Base-by-base conservation (phyloP, 805 yeast species). In the Candida piceae region DNA sequence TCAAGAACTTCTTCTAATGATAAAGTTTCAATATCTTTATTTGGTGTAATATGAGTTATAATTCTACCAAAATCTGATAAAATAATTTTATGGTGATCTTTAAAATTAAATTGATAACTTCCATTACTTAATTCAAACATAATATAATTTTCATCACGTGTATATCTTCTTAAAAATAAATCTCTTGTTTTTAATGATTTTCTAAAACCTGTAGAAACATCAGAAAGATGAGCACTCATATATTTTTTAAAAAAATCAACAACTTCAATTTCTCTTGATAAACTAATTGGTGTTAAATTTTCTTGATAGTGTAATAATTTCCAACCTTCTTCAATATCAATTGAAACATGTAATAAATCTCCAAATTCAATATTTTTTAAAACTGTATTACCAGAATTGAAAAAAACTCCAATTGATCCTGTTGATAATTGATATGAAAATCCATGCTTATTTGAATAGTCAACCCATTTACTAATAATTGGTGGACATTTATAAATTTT, bases 71-170 rank as follows among this genome's bases (percentile, higher is more conserved):
- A 69, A 48, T 80, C 80, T 30, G 89, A 82, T 27, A 90, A 59
- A 41, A 94, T 80, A 38, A 89, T 64, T 63, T 93, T 93, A 62
- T 84, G 89, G 56, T 93, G 98, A 63, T 93, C 97, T 58, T 83
- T 83, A 64, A 93, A 93, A 63, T 93, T 93, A 66, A 89, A 89
- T 61, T 93, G 98, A 61, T 84, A 78, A 29, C 87, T 80, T 16
- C 96, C 96, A 55, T 88, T 86, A 55, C 95, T 85, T 66, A 93
- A 65, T 59, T 87, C 90, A 66, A 93, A 93, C 94, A 89, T 84
- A 38, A 89, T 86, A 57, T 76, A 86, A 44, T 78, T 80, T 31
- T 78, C 74, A 36, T 80, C 78, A 59, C 97, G 78, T 17, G 86
- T 77, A 56, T 84, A 87, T 50, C 94, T 74, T 66, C 93, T 78